Evolutionary conservation across 805 yeast species (phyloP), one percentile per base, ranked within the genome.

Genomic region (Tetrapisispora phaffii): DNA sequence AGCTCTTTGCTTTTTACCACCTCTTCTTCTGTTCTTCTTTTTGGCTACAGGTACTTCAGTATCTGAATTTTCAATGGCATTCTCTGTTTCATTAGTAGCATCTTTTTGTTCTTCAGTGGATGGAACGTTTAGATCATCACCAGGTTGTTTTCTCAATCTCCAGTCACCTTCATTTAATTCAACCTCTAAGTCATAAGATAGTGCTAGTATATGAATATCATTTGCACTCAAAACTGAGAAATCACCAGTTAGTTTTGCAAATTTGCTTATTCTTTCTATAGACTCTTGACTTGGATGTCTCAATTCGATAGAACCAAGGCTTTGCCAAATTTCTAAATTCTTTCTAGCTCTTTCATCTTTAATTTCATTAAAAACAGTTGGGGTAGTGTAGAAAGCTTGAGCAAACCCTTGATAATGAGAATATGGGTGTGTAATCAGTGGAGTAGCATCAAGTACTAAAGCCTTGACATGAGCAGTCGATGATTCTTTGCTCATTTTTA

Each of bases 361-460:
- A 59, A 93, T 79, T 68, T 93, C 99, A 26, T 75, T 72, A 55
- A 74, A 78, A 16, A 93, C 97, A 1, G 96, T 89, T 13, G 97
- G 97, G 1, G 97, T 86, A 13, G 97, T 89, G 62, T 72, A 83
- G 57, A 85, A 85, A n/a, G 66, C 63, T 16, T 73, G 64, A 1
- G 95, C 97, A 58, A 74, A 76, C 51, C 75, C 77, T 55, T 80
- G 79, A 38, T 93, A 70, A 19, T 80, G 75, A 2, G 88, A 73
- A 12, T 85, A 85, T 5, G 93, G 73, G 56, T 86, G 94, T 1
- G 95, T 83, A 54, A 93, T 84, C 53, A 93, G 69, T 6, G 98
- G 98, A 42, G 96, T 93, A 3, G 98, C 97, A 74, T 93, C 98
- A 52, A 93, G 72, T 29, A 86, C 85, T 46, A 94, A 70, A 1